Base-by-base conservation (phyloP, 2,329 filamentous ascomycete genomes). In the Eurotiales sp. region DNA sequence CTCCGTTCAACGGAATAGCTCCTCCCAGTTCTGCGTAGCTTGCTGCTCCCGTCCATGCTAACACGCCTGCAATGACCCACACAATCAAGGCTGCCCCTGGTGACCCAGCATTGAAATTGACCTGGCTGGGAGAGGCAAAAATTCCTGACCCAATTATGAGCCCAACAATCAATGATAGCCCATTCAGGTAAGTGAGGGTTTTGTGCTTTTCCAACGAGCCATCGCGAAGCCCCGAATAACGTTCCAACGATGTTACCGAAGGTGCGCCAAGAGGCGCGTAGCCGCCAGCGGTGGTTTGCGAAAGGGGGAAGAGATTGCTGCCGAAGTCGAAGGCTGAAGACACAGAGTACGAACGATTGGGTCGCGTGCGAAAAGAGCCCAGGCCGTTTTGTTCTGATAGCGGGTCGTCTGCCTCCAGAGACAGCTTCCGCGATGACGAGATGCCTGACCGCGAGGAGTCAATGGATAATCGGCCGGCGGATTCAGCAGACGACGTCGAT, bases 101-200 rank as follows among this genome's bases (percentile, higher is more conserved):
- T 23, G 91, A 96, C 8, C 92, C 93, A 30, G 89, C 90, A 66
- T 95, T 95, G 50, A 82, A 81, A 70, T 93, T 96, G 61, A 99
- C 92, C 66, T 95, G 89, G 50, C 89, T 90, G 0, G 92, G 92
- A 19, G 90, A 95, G 3, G 90, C 95, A 72, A 97, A 99, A 63
- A 99, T 96, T 12, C 92, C 93, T 21, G 89, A 95, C 3, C 93
- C 93, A 64, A 99, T 97, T 59, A 97, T 95, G 57, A 99, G 73
- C 1, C 93, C 92, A 44, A 97, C 82, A 45, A 99, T 88, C 52
- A 99, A 77, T 21, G 90, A 95, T 52, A 99, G 71, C 1, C 93
- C 93, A 69, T 99, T 99, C 42, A 97, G 67, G 65, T 92, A 97
- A 23, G 93, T 97, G 70, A 99, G 73, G 12, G 88, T 95, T 76